phyloP scores from a whole-genome alignment of 495 filamentous ascomycete species.

The Lasiosphaeria miniovina region DNA sequence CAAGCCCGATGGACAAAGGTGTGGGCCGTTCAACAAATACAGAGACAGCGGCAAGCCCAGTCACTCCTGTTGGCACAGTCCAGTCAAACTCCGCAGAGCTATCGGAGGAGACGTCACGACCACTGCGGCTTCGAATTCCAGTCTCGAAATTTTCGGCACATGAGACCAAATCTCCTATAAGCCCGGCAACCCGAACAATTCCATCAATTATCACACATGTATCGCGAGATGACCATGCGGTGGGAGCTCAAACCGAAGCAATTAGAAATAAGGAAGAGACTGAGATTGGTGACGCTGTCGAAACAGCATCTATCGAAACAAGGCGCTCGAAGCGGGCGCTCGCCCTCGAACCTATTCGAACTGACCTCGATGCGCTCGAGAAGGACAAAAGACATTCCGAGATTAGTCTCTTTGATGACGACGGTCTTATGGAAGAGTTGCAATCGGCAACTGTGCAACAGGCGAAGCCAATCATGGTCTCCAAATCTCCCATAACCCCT shows the following conservation, averaged over 20 bases:
- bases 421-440: conserved; percentile 87
- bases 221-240: conserved; percentile 5
- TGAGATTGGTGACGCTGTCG: conserved; percentile 12
- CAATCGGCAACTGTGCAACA: conserved; percentile 78
- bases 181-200: conserved; percentile 7
- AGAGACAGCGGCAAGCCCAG: conserved; percentile 6
- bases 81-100: conserved; percentile 1
- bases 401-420: conserved; percentile 71
- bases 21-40: not conserved
- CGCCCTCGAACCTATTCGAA: conserved; percentile 56
- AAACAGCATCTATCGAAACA: conserved; percentile 19
- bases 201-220: conserved; percentile 17
- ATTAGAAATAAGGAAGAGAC: conserved; percentile 3
- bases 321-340: conserved; percentile 45
- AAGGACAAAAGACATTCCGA: conserved; percentile 56
- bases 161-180: conserved; percentile 24
- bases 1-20: conserved; percentile 6
- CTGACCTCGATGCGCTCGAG: conserved; percentile 35
- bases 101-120: not conserved
- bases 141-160: conserved; percentile 51
- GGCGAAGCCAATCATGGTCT: conserved; percentile 77
- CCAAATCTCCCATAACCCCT: conserved; percentile 76
- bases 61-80: not conserved
- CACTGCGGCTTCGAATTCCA: conserved; percentile 35
- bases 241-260: conserved; percentile 5